phyloP scores from a whole-genome alignment of 108 stramenopile species.

The Bacterosira constricta region DNA sequence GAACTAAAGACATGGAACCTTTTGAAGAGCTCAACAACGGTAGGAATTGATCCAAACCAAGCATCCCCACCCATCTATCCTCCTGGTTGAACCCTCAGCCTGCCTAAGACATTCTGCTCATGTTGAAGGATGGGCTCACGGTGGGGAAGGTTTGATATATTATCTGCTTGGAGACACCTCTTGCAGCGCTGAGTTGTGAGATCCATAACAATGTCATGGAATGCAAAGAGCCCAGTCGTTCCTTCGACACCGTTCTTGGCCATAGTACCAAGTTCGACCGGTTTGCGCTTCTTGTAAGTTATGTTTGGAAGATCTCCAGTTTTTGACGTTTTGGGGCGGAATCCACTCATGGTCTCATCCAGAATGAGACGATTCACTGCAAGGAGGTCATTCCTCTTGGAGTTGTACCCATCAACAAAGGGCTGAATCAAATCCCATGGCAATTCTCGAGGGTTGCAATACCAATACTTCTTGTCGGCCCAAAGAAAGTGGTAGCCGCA shows the following conservation, averaged over 20 bases:
- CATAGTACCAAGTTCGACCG: background rate
- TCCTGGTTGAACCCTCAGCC: background rate
- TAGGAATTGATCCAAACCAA: conserved; percentile 15
- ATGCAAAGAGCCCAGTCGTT: background rate
- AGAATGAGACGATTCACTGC: background rate
- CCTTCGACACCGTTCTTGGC: background rate
- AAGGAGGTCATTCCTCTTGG: background rate
- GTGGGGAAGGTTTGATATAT: background rate
- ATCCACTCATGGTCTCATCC: background rate
- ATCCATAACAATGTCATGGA: background rate
- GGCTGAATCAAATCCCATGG: background rate
- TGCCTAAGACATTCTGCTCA: conserved; percentile 5
- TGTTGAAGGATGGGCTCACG: background rate
- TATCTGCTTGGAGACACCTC: background rate
- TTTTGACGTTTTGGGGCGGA: background rate
- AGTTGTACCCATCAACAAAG: background rate
- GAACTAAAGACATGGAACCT: background rate
- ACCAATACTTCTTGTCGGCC: background rate
- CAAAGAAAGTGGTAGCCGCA: too few relatives aligned
- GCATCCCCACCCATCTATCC: conserved; percentile 17
- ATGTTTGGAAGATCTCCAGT: background rate
- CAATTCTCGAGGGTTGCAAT: background rate
- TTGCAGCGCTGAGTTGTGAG: background rate
- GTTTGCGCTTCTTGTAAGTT: background rate
- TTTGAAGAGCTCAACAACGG: conserved; percentile 1